These are phyloP conservation scores for Blastobotrys persicus DNA, from an alignment of 1,139 yeast species.

Conservation along the genomic window DNA sequence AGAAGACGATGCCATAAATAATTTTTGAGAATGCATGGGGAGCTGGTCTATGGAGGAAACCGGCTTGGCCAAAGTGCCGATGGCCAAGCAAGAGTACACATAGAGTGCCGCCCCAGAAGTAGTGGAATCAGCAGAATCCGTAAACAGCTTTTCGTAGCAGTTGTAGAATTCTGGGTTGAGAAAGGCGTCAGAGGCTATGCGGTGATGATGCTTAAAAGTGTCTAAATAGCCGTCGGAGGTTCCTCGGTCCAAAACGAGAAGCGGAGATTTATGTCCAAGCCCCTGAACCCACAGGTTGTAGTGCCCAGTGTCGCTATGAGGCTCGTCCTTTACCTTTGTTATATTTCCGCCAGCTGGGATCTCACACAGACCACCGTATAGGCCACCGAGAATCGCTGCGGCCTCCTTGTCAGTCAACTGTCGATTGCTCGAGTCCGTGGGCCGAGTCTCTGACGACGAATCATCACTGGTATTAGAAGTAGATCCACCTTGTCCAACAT, in stretches of 20 bases:
- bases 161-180: conserved; percentile 13
- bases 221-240: conserved; percentile 16
- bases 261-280: not conserved
- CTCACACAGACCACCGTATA: conserved; percentile 17
- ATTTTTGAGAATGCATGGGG: conserved; percentile 10
- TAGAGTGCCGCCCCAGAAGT: conserved; percentile 16
- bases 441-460: not conserved
- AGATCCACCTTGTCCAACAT: conserved; percentile 9
- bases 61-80: conserved; percentile 17
- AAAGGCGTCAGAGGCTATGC: conserved; percentile 16
- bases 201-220: conserved; percentile 10
- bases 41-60: conserved; percentile 12
- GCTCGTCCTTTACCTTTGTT: not conserved
- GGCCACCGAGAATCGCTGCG: conserved; percentile 17
- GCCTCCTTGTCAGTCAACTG: conserved; percentile 18
- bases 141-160: conserved; percentile 7
- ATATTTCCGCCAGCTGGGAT: not conserved
- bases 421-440: conserved; percentile 1
- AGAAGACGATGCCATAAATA: conserved; percentile 19
- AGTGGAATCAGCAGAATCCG: not conserved
- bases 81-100: conserved; percentile 17
- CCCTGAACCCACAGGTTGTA: conserved; percentile 5
- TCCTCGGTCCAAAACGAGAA: conserved; percentile 9
- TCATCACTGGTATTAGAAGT: conserved; percentile 5
- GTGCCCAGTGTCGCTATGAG: not conserved